Evolutionary conservation across 108 stramenopile species (phyloP), one percentile per base, ranked within the genome.

Genomic region (Bacterosira constricta): DNA sequence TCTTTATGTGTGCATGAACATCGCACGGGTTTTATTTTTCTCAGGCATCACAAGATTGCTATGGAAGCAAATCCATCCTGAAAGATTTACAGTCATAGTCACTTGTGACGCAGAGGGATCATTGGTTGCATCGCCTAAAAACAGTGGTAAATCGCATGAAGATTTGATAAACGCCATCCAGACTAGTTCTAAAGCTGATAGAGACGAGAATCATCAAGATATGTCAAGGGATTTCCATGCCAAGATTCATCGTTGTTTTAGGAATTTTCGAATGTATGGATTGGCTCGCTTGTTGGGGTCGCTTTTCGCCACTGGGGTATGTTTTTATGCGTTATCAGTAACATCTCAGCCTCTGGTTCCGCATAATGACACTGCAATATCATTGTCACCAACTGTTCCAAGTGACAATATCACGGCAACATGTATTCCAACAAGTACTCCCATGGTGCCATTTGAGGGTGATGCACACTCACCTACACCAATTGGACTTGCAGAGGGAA

Each of bases 51-150:
- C 80, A 11, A 55, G 75, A 37, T 26, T 81, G 30, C 50, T 81
- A 9, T 81, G 80, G 80, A 72, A 77, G 42, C 70, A 59, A 26
- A 76, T 81, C 31, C 63, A 77, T 66, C 80, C 80, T 18, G 71
- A 72, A 4, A 64, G 70, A n/a, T 81, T 81, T 41, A 77, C 80
- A 45, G 42, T 81, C 9, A 44, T 57, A 13, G 62, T 61, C 58
- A 81, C 70, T 35, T 81, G 80, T 30, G 57, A 77, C 32, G 47
- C 71, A 17, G 41, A 65, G 64, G 80, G 80, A 41, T 59, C 35
- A 53, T 47, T 79, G 38, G 60, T 79, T 10, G 62, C 69, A 32
- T 42, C 65, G 18, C 20, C 44, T 0, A 50, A 44, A 54, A 61
- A 52, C 32, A 50, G 26, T 31, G 56, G 54, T 26, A 26, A 21